These are phyloP conservation scores for Myriosclerotinia curreyana DNA, from an alignment of 2,329 filamentous ascomycete species.

Conservation along the genomic window DNA sequence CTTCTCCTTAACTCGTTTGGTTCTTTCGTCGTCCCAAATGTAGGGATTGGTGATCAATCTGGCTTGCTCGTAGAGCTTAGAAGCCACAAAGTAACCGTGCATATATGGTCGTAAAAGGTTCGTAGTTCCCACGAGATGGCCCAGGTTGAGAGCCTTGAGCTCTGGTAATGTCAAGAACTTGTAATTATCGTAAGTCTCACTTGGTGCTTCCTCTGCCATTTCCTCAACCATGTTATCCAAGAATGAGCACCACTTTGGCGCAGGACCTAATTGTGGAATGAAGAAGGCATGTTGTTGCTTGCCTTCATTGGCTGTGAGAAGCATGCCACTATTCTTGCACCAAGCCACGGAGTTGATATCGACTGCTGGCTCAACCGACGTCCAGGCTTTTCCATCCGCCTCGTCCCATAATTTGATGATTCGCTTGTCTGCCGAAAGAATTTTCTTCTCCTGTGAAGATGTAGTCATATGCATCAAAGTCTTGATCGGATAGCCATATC, in stretches of 20 bases:
- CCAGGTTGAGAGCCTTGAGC: slow-evolving; percentile 78
- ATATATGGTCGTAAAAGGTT: slow-evolving; percentile 92
- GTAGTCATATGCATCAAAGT: slow-evolving; percentile 73
- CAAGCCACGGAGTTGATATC: slow-evolving; percentile 94
- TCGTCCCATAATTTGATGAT: slow-evolving; percentile 98
- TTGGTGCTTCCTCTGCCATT: slow-evolving; percentile 80
- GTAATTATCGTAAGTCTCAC: slow-evolving; percentile 96
- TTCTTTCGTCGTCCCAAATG: slow-evolving; percentile 86
- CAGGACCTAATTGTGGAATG: slow-evolving; percentile 87
- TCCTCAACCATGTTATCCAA: slow-evolving; percentile 97
- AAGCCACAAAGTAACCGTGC: slow-evolving; percentile 98
- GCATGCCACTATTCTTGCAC: slow-evolving; percentile 89
- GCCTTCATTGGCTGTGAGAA: slow-evolving; percentile 95
- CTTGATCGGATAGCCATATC: slow-evolving; percentile 89
- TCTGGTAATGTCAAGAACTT: slow-evolving; percentile 93
- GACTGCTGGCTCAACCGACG: slow-evolving; percentile 88
- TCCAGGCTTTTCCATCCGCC: slow-evolving; percentile 81
- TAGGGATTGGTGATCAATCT: slow-evolving; percentile 90
- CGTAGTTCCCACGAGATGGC: slow-evolving; percentile 86
- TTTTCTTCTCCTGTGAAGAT: slow-evolving; percentile 74
- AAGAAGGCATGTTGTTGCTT: slow-evolving; percentile 94
- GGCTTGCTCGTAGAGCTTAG: slow-evolving; percentile 93
- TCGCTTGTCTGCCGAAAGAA: slow-evolving; percentile 87
- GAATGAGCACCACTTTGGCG: slow-evolving; percentile 94
- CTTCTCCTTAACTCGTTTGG: slow-evolving; percentile 89